These are phyloP conservation scores for Cladosporium austrohemisphaericum DNA, from an alignment of 2,329 filamentous ascomycete species.

Conservation along the genomic window DNA sequence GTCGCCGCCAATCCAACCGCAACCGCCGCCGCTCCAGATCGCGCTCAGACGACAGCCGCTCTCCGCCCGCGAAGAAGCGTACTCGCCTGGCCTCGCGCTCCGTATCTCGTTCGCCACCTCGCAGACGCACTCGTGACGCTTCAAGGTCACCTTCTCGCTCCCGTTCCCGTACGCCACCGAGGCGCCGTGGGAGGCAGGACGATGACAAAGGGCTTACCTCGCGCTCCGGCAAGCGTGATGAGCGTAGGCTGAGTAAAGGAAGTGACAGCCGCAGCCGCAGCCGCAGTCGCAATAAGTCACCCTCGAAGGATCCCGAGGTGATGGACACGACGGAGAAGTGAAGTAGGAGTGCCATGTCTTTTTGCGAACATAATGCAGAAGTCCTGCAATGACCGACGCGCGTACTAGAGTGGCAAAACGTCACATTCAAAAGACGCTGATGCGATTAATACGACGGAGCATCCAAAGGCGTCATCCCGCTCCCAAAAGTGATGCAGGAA, in stretches of 20 bases:
- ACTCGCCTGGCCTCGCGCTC: slow-evolving; percentile 19
- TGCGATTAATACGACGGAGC: too few species aligned
- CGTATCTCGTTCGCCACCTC: slow-evolving; percentile 19
- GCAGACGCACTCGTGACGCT: slow-evolving; percentile 7
- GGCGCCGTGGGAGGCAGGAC: not conserved
- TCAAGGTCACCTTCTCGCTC: slow-evolving; percentile 8
- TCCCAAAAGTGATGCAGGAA: too few species aligned
- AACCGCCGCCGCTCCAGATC: slow-evolving; percentile 10
- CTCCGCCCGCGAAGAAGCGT: slow-evolving; percentile 25
- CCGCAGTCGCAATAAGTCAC: not conserved
- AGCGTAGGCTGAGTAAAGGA: slow-evolving; percentile 11
- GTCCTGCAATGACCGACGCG: too few species aligned
- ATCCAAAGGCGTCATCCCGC: too few species aligned
- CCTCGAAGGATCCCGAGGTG: not conserved
- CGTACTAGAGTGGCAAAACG: too few species aligned
- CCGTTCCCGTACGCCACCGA: slow-evolving; percentile 5
- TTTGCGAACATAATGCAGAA: too few species aligned
- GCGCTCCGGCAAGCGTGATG: slow-evolving; percentile 3
- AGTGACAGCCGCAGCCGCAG: slow-evolving; percentile 4
- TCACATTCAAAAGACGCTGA: not conserved
- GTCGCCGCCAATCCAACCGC: slow-evolving; percentile 10
- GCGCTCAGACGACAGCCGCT: slow-evolving; percentile 12
- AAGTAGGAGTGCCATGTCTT: too few species aligned
- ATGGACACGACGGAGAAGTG: not conserved
- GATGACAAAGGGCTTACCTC: slow-evolving; percentile 8